Conservation (phyloP, 345 rosid genomes). For the Sisymbrium irio region DNA sequence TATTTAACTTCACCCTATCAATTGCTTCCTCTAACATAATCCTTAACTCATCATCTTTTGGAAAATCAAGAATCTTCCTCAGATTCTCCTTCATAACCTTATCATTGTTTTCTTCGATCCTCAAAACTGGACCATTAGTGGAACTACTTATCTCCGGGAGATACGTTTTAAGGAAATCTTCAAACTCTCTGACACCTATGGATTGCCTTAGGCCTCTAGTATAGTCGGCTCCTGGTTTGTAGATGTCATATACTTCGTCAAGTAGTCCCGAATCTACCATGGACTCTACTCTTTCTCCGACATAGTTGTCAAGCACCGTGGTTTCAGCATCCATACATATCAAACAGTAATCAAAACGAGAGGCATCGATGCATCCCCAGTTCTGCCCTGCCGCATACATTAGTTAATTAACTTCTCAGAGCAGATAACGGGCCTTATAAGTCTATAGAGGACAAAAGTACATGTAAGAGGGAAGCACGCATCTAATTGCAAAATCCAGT, state of each 20-base stretch:
- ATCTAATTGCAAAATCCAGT: not conserved
- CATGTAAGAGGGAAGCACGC: not conserved
- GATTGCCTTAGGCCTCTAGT: constrained; percentile 87
- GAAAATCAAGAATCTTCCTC: constrained; percentile 40
- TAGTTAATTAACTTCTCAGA: constrained; percentile 21
- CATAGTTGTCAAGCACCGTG: constrained; percentile 62
- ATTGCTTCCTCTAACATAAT: constrained; percentile 61
- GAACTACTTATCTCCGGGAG: constrained; percentile 24
- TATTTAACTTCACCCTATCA: constrained; percentile 68
- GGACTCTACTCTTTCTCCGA: constrained; percentile 75
- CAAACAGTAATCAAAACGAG: constrained; percentile 71
- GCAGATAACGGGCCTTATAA: not conserved
- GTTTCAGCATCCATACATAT: constrained; percentile 68
- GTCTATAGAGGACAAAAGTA: not conserved
- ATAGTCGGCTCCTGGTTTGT: constrained; percentile 57
- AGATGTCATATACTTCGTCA: constrained; percentile 70
- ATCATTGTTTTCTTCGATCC: constrained; percentile 30
- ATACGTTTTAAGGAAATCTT: constrained; percentile 48
- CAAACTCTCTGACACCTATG: constrained; percentile 88
- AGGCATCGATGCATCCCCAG: constrained; percentile 73
- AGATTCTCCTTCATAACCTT: constrained; percentile 41
- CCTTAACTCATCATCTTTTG: constrained; percentile 41
- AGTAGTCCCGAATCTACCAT: constrained; percentile 85
- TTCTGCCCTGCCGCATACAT: constrained; percentile 83
- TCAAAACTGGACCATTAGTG: constrained; percentile 16